Base-by-base conservation (phyloP, 2,329 filamentous ascomycete genomes). In the Xylariaceae sp. region DNA sequence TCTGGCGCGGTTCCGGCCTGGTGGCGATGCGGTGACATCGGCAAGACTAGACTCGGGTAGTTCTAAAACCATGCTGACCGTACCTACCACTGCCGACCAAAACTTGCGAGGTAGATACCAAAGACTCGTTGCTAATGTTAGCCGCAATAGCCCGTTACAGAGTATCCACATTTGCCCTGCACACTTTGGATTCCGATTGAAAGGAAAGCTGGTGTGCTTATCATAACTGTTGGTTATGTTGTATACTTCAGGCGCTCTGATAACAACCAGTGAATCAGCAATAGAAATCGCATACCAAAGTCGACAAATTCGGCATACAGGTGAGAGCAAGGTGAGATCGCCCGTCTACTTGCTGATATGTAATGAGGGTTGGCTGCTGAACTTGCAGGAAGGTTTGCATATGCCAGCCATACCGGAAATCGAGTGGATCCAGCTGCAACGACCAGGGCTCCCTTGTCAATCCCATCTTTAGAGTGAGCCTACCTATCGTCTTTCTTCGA, bases 11-110 rank as follows among this genome's bases (percentile, higher is more conserved):
- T 39, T 37, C 47, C 51, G 44, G 44, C 3, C 17, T 53, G 56
- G 48, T 53, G 51, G 39, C 56, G 28, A 56, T 26, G 34, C 26
- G 34, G 52, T 52, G 23, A 45, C 56, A 58, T 54, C 50, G 50
- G 43, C 33, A 53, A 19, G 41, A 48, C 48, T 60, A 45, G 50
- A 36, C 9, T 51, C 45, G 40, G 53, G 45, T 60, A 57, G 49
- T 28, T 14, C 26, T 41, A 51, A 17, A 23, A 46, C 28, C 24
- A 12, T 44, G 41, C 48, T 60, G 53, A 49, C 53, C 43, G 57
- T 47, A 53, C 43, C 47, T 26, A 45, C 12, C 7, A 12, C 28
- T 48, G 36, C 53, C 49, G 53, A 60, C 53, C 31, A 36, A 19
- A 29, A 44, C n/a, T 14, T 39, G 17, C 41, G 16, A 37, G 47